Percentiles rank a stretch among this genome's conserved stretches.
Evolutionary conservation across 805 yeast genomes (phyloP).

Genomic region (Brettanomyces sp.): DNA sequence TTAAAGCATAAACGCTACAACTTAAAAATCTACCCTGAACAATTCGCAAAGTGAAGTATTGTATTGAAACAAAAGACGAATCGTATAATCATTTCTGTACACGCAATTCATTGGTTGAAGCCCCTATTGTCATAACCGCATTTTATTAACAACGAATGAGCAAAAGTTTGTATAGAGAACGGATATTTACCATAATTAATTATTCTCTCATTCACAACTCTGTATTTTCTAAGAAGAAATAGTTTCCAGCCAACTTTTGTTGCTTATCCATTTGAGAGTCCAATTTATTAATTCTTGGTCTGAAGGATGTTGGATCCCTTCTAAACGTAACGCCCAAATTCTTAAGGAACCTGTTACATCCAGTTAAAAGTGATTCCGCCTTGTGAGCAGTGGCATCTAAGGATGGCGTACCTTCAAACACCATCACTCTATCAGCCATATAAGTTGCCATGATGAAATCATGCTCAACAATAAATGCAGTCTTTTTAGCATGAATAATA

Average conservation of each 20-base stretch:
- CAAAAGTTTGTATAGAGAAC: too few relatives aligned
- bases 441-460: constrained; percentile 99
- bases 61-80: too few relatives aligned
- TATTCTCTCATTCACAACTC: constrained; percentile 22
- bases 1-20: too few relatives aligned
- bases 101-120: too few relatives aligned
- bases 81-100: too few relatives aligned
- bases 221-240: constrained; percentile 81
- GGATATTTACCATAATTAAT: too few relatives aligned
- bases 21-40: too few relatives aligned
- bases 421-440: constrained; percentile 97
- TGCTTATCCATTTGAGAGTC: constrained; percentile 99
- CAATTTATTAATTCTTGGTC: constrained; percentile 97
- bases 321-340: constrained; percentile 96
- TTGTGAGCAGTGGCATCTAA: constrained; percentile 73
- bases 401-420: constrained; percentile 93
- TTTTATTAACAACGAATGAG: too few relatives aligned
- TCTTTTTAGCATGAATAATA: constrained; percentile 91
- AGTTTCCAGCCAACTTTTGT: constrained; percentile 87
- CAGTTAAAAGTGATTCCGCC: constrained; percentile 91
- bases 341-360: constrained; percentile 95
- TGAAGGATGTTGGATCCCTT: constrained; percentile 96
- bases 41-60: too few relatives aligned
- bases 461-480: constrained; percentile 99
- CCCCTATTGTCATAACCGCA: too few relatives aligned